Evolutionary conservation across 192 early-diverging fungal species (phyloP).

Genomic region (Kappamyces sp.): DNA sequence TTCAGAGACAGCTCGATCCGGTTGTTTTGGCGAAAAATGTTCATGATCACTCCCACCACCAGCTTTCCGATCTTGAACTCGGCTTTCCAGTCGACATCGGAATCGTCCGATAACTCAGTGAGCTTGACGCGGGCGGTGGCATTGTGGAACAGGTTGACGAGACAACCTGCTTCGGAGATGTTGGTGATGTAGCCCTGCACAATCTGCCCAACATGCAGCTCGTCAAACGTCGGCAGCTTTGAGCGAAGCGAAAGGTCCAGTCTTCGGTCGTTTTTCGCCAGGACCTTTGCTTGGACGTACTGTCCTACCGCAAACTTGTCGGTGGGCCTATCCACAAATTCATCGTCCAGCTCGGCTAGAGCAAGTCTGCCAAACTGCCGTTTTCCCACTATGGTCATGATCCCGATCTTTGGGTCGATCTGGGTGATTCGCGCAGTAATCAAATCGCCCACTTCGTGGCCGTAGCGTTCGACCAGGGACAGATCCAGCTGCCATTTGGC

Average conservation of each 20-base stretch:
- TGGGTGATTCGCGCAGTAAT: slow-evolving; percentile 49
- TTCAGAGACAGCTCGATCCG: slow-evolving; percentile 72
- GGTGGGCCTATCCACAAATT: slow-evolving; percentile 7
- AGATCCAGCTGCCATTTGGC: slow-evolving; percentile 30
- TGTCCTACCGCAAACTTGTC: slow-evolving; percentile 8
- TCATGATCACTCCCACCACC: slow-evolving; percentile 66
- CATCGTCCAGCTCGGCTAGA: slow-evolving; percentile 22
- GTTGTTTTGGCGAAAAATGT: slow-evolving; percentile 47
- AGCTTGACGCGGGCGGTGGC: slow-evolving; percentile 76
- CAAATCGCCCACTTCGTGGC: slow-evolving; percentile 37
- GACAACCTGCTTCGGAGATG: slow-evolving; percentile 47
- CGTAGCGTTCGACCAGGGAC: slow-evolving; percentile 17
- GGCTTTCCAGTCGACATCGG: slow-evolving; percentile 75
- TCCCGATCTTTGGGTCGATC: slow-evolving; percentile 34
- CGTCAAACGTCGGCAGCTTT: background rate
- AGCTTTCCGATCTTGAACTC: slow-evolving; percentile 66
- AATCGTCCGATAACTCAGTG: slow-evolving; percentile 77
- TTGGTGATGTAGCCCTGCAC: slow-evolving; percentile 41
- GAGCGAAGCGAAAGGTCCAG: slow-evolving; percentile 13
- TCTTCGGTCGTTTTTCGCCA: slow-evolving; percentile 3
- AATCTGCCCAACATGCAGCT: slow-evolving; percentile 19
- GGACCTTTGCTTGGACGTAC: background rate
- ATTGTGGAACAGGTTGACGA: slow-evolving; percentile 61
- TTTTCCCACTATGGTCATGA: slow-evolving; percentile 52
- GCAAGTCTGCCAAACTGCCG: slow-evolving; percentile 53